These are phyloP conservation scores for Xylaria sp. DNA, from an alignment of 2,329 filamentous ascomycete genomes.

Conservation along the genomic window DNA sequence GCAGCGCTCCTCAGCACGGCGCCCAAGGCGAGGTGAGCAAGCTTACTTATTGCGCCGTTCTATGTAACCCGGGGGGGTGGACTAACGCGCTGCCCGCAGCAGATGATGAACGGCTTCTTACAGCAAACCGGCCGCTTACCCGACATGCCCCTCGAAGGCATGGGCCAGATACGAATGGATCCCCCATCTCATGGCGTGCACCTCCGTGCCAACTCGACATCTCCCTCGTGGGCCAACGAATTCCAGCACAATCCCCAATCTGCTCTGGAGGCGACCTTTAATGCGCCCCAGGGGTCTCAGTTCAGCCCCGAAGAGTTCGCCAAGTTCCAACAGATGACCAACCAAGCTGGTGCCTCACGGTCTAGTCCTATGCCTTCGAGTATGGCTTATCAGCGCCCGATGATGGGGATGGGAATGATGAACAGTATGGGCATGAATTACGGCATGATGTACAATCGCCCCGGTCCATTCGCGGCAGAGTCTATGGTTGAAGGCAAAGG, in stretches of 20 bases:
- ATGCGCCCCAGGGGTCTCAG: slow-evolving; percentile 65
- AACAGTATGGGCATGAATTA: slow-evolving; percentile 62
- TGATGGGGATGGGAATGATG: slow-evolving; percentile 66
- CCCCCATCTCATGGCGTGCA: slow-evolving; percentile 61
- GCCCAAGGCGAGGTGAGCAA: slow-evolving; percentile 76
- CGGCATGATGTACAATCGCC: slow-evolving; percentile 61
- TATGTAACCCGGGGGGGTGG: slow-evolving; percentile 2
- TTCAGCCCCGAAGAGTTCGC: slow-evolving; percentile 90
- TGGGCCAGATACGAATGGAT: slow-evolving; percentile 58
- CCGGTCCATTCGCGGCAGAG: slow-evolving; percentile 23
- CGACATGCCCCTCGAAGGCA: slow-evolving; percentile 63
- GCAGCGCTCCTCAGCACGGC: slow-evolving; percentile 74
- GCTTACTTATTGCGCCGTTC: background rate
- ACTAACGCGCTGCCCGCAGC: slow-evolving; percentile 45
- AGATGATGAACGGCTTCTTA: slow-evolving; percentile 96
- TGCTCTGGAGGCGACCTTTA: slow-evolving; percentile 78
- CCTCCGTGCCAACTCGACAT: slow-evolving; percentile 64
- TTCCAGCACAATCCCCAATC: slow-evolving; percentile 65
- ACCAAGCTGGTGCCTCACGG: slow-evolving; percentile 63
- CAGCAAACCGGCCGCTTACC: slow-evolving; percentile 76
- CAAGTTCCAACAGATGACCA: slow-evolving; percentile 81
- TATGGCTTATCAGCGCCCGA: slow-evolving; percentile 65
- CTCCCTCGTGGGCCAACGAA: slow-evolving; percentile 65
- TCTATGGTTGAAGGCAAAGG: slow-evolving; percentile 64
- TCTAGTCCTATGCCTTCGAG: slow-evolving; percentile 68